Conservation (phyloP, 106 monocot genomes). For the Posidonia australis region DNA sequence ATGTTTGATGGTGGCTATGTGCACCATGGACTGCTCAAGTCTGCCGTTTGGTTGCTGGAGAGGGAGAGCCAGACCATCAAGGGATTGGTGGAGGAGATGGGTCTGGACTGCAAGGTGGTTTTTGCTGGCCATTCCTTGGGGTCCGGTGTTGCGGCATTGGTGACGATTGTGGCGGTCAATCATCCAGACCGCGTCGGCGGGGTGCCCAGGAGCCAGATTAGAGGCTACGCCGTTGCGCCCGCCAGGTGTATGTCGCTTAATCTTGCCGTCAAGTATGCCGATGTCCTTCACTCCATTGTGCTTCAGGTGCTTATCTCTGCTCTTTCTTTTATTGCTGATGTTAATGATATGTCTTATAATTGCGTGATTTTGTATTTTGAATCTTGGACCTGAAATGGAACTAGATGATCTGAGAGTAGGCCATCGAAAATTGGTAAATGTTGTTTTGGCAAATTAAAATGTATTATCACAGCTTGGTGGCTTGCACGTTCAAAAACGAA, state of each 20-base stretch:
- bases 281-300: conserved; percentile 67
- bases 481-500: no score
- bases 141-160: conserved; percentile 68
- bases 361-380: neutral
- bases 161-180: conserved; percentile 57
- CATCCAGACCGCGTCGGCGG: conserved; percentile 41
- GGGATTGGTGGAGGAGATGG: conserved; percentile 24
- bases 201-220: conserved; percentile 36
- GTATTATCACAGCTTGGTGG: no score
- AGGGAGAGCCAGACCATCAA: conserved; percentile 45
- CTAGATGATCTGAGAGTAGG: neutral
- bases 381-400: neutral
- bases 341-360: neutral
- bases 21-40: conserved; percentile 63
- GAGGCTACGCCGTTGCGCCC: conserved; percentile 68
- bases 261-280: conserved; percentile 88
- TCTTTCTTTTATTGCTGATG: neutral
- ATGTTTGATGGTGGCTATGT: conserved; percentile 63
- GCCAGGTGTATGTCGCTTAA: conserved; percentile 85
- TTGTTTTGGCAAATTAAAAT: no score
- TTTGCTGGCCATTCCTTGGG: conserved; percentile 80
- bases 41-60: conserved; percentile 56
- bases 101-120: conserved; percentile 42
- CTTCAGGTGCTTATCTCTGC: conserved; percentile 39
- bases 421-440: no score